phyloP scores from a whole-genome alignment of 345 rosid genomes.

The Tarenaya hassleriana region DNA sequence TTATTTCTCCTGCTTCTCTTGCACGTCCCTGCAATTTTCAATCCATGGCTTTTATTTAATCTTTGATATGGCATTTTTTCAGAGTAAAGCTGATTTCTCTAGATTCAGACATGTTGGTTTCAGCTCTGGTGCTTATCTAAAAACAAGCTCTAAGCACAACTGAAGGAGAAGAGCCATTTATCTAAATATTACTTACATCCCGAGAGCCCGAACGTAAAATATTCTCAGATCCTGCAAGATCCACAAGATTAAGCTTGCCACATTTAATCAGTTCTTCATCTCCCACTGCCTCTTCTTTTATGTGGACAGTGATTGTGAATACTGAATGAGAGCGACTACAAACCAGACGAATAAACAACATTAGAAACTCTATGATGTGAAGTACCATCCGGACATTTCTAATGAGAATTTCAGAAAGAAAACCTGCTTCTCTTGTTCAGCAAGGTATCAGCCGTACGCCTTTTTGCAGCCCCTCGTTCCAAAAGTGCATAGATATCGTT shows the following conservation, averaged over 20 bases:
- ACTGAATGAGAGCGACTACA: slow-evolving; percentile 92
- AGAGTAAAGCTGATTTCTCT: too few species aligned
- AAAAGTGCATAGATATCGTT: slow-evolving; percentile 75
- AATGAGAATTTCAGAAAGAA: background rate
- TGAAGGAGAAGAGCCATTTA: too few species aligned
- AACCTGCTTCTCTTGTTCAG: slow-evolving; percentile 88
- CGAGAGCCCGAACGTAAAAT: slow-evolving; percentile 83
- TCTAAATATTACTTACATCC: slow-evolving; percentile 53
- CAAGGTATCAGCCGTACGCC: slow-evolving; percentile 86
- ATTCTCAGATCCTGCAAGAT: slow-evolving; percentile 96
- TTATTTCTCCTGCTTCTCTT: slow-evolving; percentile 97
- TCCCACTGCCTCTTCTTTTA: slow-evolving; percentile 75
- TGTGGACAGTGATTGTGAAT: slow-evolving; percentile 69
- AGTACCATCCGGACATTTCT: background rate
- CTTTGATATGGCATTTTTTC: too few species aligned
- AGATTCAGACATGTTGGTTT: too few species aligned
- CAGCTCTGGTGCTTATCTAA: too few species aligned
- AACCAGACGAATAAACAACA: background rate
- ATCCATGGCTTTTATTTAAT: background rate
- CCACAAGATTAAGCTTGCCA: slow-evolving; percentile 96
- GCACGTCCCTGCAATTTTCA: slow-evolving; percentile 61
- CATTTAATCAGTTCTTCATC: slow-evolving; percentile 92
- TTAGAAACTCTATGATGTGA: background rate
- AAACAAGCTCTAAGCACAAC: too few species aligned
- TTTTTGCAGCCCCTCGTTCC: slow-evolving; percentile 74